Evolutionary conservation across 148 eudicot species (phyloP), one percentile per base, ranked within the genome.

Genomic region (Rhododendron mucronatum): DNA sequence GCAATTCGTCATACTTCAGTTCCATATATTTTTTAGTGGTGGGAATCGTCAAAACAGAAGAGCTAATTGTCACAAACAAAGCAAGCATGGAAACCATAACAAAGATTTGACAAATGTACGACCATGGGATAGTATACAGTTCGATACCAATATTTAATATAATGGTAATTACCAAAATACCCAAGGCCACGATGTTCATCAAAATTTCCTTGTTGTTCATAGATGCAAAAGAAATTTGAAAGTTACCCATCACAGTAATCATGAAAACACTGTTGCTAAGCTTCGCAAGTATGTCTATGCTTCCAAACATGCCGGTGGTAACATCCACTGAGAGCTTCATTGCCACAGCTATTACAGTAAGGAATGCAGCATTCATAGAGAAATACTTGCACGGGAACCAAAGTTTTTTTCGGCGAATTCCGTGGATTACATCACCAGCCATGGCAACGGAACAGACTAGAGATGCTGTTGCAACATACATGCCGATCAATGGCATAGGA

Each of bases 271-370:
- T 21, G 51, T 83, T 81, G 86, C 88, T 59, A 15, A 89, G 83
- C 59, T 86, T 89, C 9, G 86, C 78, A 8, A 89, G 87, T 61
- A 41, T 67, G 75, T 89, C 85, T 5, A 61, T 39, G 7, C 1
- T 33, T 10, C 51, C n/a, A 2, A 44, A 78, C 88, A 86, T 86
- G 71, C 26, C 23, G 7, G 87, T 87, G 23, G 55, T 86, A 16
- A 89, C 18, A 47, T 89, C 90, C 33, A 89, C 65, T 0, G 88
- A 79, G 26, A 89, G 81, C 53, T 89, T 89, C 71, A 51, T 84
- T 59, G 90, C 86, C 20, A 89, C 84, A 21, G 79, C 85, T 48
- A 89, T 35, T 2, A 86, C 15, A 3, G 90, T 86, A 37, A 86
- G 77, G 3, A 85, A 37, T 15, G 88, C 67, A 16, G 88, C 86